Evolutionary conservation across 305 asterid genomes (phyloP).

Genomic region (Fraxinus ornus): DNA sequence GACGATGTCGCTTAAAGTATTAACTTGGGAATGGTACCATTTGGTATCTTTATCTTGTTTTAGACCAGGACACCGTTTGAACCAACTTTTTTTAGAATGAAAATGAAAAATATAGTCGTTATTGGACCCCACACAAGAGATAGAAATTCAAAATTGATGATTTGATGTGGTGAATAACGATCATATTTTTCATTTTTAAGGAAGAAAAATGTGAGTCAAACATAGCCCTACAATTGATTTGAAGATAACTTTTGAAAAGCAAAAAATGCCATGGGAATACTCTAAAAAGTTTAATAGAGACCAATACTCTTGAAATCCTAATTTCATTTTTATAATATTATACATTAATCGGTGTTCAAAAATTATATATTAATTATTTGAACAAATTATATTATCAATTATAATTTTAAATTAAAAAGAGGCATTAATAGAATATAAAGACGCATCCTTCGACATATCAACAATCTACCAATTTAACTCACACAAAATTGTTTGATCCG

Average conservation of each 20-base stretch:
- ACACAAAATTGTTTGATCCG: background rate
- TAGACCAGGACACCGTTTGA: background rate
- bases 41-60: background rate
- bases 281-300: background rate
- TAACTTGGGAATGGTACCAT: background rate
- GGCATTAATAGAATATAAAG: background rate
- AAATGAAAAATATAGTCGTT: no score
- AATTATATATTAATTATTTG: background rate
- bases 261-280: background rate
- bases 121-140: no score
- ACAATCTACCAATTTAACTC: background rate
- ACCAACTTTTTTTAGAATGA: no score
- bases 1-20: constrained; percentile 32
- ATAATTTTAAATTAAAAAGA: background rate
- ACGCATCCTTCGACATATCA: background rate
- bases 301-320: background rate
- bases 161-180: no score
- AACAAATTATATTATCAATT: background rate
- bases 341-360: background rate
- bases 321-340: background rate
- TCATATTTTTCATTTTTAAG: no score
- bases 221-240: background rate
- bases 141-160: no score
- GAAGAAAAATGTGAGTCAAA: no score
- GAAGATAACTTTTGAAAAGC: background rate